Evolutionary conservation across 768 basidiomycete species (phyloP), one percentile per base, ranked within the genome.

Genomic region (Aureoboletus auriporus): DNA sequence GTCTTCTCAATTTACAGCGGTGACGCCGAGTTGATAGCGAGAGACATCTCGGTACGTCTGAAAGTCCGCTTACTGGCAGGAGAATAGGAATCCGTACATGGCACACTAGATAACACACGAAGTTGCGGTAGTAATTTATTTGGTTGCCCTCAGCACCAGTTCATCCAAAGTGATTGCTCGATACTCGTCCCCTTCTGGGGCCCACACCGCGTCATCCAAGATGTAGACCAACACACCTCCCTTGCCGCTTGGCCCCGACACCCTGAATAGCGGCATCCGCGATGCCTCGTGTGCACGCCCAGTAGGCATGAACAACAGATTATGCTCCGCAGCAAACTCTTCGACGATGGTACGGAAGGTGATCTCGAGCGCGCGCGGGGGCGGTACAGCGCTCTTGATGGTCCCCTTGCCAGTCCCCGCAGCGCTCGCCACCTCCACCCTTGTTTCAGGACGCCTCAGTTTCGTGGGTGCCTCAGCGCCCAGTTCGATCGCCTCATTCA

Each of bases 311-410:
- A 98, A 91, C 34, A 99, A 66, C 58, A 98, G 70, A 67, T 98
- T 91, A 64, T 92, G 84, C 16, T 82, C 71, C 2, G 91, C 82
- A 3, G 89, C 89, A 60, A 75, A 85, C 26, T 96, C 95, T 67
- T 98, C 96, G 43, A 93, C 94, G 47, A 98, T 86, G 6, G 88
- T 78, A 14, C 87, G 78, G 80, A 98, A 98, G 2, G 93, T 94
- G 57, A 97, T 84, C 62, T 96, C 94, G 44, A 86, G 79, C 3
- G 78, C 70, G 27, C 82, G 77, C 8, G 79, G 68, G 1, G 84
- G 75, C 8, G 60, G 23, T 8, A 58, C 53, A 44, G 72, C 73
- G 26, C 69, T 62, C 45, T 69, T 66, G 1, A 69, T 62, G 26
- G 60, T 54, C 51, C 60, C 53, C 17, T 54, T 56, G 62, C 41